Conservation (phyloP, 176 grass and related monocot genomes). For the Oryza nivara region DNA sequence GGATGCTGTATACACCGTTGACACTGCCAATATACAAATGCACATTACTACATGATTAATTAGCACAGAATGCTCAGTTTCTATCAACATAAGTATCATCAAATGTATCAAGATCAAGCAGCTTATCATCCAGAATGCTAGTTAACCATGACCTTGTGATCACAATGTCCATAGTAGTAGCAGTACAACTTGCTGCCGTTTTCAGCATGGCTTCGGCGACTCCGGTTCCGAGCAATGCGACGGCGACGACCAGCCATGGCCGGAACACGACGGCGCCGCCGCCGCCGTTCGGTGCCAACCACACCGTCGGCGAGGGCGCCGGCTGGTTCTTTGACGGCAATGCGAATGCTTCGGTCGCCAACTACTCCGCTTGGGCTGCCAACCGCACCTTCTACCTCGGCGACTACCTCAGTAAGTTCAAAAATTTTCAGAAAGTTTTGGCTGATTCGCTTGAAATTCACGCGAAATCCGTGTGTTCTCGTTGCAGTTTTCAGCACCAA, state of each 20-base stretch:
- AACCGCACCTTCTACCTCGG: slow-evolving; percentile 72
- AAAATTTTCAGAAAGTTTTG: background rate
- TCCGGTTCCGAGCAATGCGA: background rate
- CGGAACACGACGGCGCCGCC: slow-evolving; percentile 18
- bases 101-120: background rate
- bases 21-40: background rate
- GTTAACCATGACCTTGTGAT: background rate
- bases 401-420: slow-evolving; percentile 67
- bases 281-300: slow-evolving; percentile 50
- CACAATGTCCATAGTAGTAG: background rate
- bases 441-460: too few species aligned
- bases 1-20: background rate
- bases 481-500: slow-evolving; percentile 52
- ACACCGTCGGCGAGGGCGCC: slow-evolving; percentile 60
- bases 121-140: background rate
- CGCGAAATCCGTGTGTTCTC: background rate
- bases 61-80: background rate
- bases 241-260: background rate
- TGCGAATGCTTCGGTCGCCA: slow-evolving; percentile 51
- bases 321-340: slow-evolving; percentile 76
- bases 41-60: background rate
- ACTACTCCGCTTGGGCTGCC: slow-evolving; percentile 74
- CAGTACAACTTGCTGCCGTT: background rate
- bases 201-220: background rate
- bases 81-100: background rate